Evolutionary conservation across 441 rosid species (phyloP).

Genomic region (Isatis lusitanica): DNA sequence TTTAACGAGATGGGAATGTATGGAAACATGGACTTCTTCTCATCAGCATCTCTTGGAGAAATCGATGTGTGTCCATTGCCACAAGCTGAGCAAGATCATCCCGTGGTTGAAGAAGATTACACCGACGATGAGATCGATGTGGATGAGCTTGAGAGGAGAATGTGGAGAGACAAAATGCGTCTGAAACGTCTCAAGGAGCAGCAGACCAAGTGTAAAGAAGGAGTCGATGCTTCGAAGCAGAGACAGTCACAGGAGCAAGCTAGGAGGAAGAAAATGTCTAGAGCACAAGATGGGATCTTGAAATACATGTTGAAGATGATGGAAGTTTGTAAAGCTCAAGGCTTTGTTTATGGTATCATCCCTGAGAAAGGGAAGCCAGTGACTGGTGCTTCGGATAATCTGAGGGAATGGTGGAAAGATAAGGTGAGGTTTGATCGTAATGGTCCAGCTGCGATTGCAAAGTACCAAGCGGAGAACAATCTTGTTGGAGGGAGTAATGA

Average conservation of each 20-base stretch:
- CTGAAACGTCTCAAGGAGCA: constrained; percentile 69
- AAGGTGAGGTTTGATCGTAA: constrained; percentile 87
- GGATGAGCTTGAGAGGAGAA: constrained; percentile 77
- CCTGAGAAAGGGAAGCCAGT: constrained; percentile 93
- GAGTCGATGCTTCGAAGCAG: constrained; percentile 55
- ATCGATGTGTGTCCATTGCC: constrained; percentile 40
- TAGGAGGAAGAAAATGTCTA: constrained; percentile 87
- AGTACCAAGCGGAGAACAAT: constrained; percentile 64
- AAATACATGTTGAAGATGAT: constrained; percentile 95
- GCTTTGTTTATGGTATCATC: constrained; percentile 87
- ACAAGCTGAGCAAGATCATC: constrained; percentile 46
- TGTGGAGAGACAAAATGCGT: constrained; percentile 86
- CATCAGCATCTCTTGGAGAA: constrained; percentile 44
- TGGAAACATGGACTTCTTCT: constrained; percentile 62
- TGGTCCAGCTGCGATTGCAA: constrained; percentile 85
- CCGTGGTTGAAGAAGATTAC: constrained; percentile 60
- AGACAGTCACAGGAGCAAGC: constrained; percentile 89
- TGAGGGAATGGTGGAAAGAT: constrained; percentile 96
- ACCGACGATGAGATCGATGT: constrained; percentile 70
- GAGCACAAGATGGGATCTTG: constrained; percentile 92
- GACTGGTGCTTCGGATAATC: constrained; percentile 89
- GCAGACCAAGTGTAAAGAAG: constrained; percentile 57
- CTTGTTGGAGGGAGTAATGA: constrained; percentile 49
- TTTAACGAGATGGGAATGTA: constrained; percentile 74
- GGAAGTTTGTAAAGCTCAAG: constrained; percentile 94